phyloP scores from a whole-genome alignment of 441 rosid genomes.

The Omphalea diandra region DNA sequence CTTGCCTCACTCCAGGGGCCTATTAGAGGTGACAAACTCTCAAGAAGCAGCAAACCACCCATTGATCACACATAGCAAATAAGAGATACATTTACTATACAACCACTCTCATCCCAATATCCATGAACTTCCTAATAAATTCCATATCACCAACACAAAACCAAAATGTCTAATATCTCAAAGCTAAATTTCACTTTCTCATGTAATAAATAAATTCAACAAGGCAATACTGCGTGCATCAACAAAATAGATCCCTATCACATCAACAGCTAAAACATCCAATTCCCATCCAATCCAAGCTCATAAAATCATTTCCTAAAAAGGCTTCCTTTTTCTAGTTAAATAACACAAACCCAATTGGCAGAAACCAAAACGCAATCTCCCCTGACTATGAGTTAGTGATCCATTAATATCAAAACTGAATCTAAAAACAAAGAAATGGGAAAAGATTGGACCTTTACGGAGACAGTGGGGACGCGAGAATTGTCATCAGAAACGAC shows the following conservation, averaged over 20 bases:
- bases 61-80: too few relatives aligned
- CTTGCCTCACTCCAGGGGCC: too few relatives aligned
- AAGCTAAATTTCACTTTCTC: not conserved
- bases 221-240: not conserved
- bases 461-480: conserved; percentile 56
- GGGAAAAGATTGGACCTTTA: conserved; percentile 45
- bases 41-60: too few relatives aligned
- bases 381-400: not conserved
- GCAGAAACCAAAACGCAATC: not conserved
- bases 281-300: not conserved
- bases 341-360: not conserved
- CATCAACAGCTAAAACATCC: not conserved
- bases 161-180: not conserved
- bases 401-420: not conserved
- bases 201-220: too few relatives aligned
- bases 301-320: not conserved
- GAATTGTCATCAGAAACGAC: conserved; percentile 69
- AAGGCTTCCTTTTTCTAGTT: not conserved
- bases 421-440: not conserved
- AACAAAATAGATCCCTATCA: not conserved
- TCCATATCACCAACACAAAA: not conserved
- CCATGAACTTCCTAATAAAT: too few relatives aligned
- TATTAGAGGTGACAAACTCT: too few relatives aligned
- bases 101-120: too few relatives aligned
- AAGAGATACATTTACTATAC: too few relatives aligned